Evolutionary conservation across 2,329 filamentous ascomycete genomes (phyloP), one percentile per base, ranked within the genome.

Genomic region (Neoscytalidium dimidiatum): DNA sequence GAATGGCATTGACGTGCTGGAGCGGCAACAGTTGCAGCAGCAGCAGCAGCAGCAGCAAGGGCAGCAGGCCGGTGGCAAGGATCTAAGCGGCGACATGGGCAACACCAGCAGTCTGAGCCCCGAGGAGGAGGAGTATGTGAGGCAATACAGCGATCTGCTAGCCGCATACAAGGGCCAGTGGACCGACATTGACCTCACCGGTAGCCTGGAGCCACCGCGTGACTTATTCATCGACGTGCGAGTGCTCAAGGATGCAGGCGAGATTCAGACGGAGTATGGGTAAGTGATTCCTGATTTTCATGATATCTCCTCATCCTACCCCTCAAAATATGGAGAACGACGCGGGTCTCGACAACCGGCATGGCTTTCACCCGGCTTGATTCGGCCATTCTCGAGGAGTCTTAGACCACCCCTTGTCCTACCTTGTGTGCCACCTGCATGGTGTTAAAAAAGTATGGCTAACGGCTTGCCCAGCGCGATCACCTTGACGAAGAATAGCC

Each of bases 191-290:
- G 95, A 99, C 78, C 82, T 99, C 63, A 97, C 95, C 2, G 95
- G 95, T 33, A 95, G 91, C 73, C 82, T 99, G 74, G 93, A 97
- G 74, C 95, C 95, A 26, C 95, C 95, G n/a, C 88, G 88, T 71
- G 95, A 99, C 78, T 81, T 99, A 62, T 99, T 98, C 77, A 96
- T 99, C 72, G 95, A 99, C 77, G 95, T 99, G 38, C 85, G 95
- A 52, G 95, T 99, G 56, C 80, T 99, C 68, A 97, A 95, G 77
- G 95, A 99, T 81, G 95, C 94, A 1, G 95, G 96, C 4, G 95
- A 99, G 82, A 97, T 99, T 69, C 94, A 99, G 81, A 99, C 95
- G 0, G 96, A 99, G 83, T 99, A 99, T 75, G 95, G 95, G 91
- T 96, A 84, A 78, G 89, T 82, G 53, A 29, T 38, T 64, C 13